Percentiles rank a stretch among this genome's conserved stretches.
phyloP scores from a whole-genome alignment of 1,284 basidiomycete species.

The Afroboletus lepidellus region DNA sequence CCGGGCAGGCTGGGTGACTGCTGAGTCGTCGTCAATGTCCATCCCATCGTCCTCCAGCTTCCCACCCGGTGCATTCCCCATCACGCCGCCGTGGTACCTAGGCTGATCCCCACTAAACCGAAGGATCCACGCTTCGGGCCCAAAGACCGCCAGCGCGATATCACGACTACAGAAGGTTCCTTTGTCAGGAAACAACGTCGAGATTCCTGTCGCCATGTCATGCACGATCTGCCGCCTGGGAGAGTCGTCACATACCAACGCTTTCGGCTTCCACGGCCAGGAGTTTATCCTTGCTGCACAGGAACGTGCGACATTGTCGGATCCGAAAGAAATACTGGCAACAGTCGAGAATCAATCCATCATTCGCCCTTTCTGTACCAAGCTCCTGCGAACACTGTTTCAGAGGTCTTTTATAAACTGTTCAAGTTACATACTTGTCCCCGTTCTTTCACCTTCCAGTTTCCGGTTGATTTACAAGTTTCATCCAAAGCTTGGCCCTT shows the following conservation, averaged over 20 bases:
- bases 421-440: slow-evolving; percentile 39
- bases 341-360: slow-evolving; percentile 70
- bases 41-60: slow-evolving; percentile 49
- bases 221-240: slow-evolving; percentile 2
- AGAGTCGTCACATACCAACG: slow-evolving; percentile 40
- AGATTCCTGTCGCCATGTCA: slow-evolving; percentile 30
- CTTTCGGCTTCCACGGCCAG: slow-evolving; percentile 54
- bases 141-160: slow-evolving; percentile 43
- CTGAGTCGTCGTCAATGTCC: slow-evolving; percentile 58
- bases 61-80: slow-evolving; percentile 14
- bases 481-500: slow-evolving; percentile 67
- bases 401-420: slow-evolving; percentile 1
- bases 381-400: slow-evolving; percentile 16
- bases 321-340: slow-evolving; percentile 52
- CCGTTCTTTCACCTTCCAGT: slow-evolving; percentile 52
- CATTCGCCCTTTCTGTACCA: slow-evolving; percentile 48
- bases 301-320: slow-evolving; percentile 39
- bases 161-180: slow-evolving; percentile 40
- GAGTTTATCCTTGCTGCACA: slow-evolving; percentile 68
- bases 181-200: slow-evolving; percentile 28
- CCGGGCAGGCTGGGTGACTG: slow-evolving; percentile 21
- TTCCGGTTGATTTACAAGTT: slow-evolving; percentile 56
- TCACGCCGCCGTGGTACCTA: slow-evolving; percentile 36
- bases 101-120: slow-evolving; percentile 38
- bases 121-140: slow-evolving; percentile 32